Evolutionary conservation across 495 filamentous ascomycete species (phyloP).

Genomic region (Corynascus novoguineensis): DNA sequence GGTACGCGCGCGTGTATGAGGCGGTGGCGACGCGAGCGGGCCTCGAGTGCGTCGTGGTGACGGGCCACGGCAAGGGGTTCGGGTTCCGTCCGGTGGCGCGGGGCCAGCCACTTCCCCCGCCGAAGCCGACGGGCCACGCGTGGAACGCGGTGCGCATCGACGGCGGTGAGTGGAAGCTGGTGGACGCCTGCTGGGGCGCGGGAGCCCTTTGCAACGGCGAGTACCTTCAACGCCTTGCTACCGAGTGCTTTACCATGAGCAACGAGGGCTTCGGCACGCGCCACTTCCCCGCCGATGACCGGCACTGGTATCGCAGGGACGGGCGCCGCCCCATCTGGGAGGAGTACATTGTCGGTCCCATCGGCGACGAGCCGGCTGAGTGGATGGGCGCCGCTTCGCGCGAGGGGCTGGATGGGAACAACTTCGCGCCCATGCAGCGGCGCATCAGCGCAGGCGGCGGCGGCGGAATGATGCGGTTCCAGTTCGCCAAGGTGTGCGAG

Average conservation of each 20-base stretch:
- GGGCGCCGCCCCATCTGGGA: constrained; percentile 59
- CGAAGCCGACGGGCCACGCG: constrained; percentile 58
- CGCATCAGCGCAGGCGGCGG: constrained; percentile 46
- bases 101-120: constrained; percentile 53
- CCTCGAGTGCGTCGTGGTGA: constrained; percentile 61
- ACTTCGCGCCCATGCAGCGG: constrained; percentile 55
- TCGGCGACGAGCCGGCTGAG: constrained; percentile 40
- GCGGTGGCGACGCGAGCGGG: constrained; percentile 69
- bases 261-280: constrained; percentile 75
- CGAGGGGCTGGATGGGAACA: constrained; percentile 58
- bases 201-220: constrained; percentile 50
- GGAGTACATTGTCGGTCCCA: constrained; percentile 61
- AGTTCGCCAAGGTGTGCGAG: constrained; percentile 65
- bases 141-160: constrained; percentile 93
- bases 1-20: constrained; percentile 80
- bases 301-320: constrained; percentile 60
- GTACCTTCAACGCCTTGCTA: constrained; percentile 65
- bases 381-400: constrained; percentile 49
- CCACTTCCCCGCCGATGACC: constrained; percentile 69
- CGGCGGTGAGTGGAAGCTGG: constrained; percentile 79
- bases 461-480: constrained; percentile 54
- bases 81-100: constrained; percentile 54
- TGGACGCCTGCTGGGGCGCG: constrained; percentile 92
- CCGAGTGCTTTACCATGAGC: constrained; percentile 66
- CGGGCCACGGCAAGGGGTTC: constrained; percentile 84